Base-by-base conservation (phyloP, 2,329 filamentous ascomycete species). In the Phyllosticta citriasiana region DNA sequence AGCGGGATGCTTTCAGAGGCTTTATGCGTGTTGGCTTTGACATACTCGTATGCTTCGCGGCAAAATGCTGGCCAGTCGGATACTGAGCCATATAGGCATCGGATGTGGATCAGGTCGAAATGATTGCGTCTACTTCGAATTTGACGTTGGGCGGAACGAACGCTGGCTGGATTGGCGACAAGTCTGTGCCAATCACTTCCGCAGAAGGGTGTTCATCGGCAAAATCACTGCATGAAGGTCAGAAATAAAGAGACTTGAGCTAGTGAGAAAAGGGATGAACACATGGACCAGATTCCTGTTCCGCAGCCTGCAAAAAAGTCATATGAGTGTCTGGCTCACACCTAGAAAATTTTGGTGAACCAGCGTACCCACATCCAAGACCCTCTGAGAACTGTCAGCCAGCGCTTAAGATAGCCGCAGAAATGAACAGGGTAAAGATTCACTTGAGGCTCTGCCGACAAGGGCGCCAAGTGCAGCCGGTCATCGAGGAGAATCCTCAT, bases 91-190 rank as follows among this genome's bases (percentile, higher is more conserved):
- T 63, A 67, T 7, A 69, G 25, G 3, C 59, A 66, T 4, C 67
- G 59, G 3, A 62, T 61, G 47, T 69, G 65, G n/a, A 69, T 66
- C 52, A 68, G 63, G 55, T 69, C 68, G 51, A 69, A 68, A 33
- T 63, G 65, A 3, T 65, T 56, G 27, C 66, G 78, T 80, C 76
- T 77, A 86, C 79, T 60, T 79, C 75, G 65, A 80, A 80, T 22
- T 69, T 66, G 64, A 73, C 74, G 64, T 80, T 80, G 4, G 76
- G 74, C 0, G 78, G 78, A 70, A 68, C 5, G 59, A 66, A 1
- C 74, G 73, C 57, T 76, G 76, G 5, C 74, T 77, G n/a, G 74
- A 72, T 58, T 68, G 79, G 78, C 0, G 75, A 78, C 51, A 80
- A 73, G 64, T 80, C 78, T 26, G 73, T 77, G 47, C 79, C 80